Conservation (phyloP, 2,329 filamentous ascomycete species). For the Alternaria angustiovoidea region DNA sequence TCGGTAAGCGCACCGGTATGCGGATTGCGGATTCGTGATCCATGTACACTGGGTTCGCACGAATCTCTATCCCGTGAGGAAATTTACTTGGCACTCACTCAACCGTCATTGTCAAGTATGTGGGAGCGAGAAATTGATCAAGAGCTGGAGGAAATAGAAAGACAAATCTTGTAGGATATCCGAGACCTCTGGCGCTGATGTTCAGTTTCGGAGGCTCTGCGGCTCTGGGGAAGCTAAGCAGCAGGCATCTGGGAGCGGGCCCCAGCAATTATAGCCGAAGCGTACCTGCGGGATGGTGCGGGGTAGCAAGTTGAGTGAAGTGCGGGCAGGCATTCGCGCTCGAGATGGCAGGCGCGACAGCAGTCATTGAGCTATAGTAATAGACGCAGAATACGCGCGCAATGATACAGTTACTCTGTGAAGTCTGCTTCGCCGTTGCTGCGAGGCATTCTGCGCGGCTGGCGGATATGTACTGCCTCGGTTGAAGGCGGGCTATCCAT, state of each 20-base stretch:
- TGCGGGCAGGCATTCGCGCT: background rate
- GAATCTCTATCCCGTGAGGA: too few species aligned
- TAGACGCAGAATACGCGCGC: background rate
- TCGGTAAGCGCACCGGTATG: too few species aligned
- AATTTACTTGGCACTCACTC: rapidly evolving
- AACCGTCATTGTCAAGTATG: background rate
- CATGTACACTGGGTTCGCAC: too few species aligned
- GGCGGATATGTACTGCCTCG: conserved; percentile 34
- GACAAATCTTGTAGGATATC: background rate
- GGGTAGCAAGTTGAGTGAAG: conserved; percentile 17
- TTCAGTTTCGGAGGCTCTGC: background rate
- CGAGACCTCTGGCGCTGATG: background rate
- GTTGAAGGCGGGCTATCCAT: conserved; percentile 41
- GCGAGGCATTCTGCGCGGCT: background rate
- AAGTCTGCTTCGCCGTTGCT: background rate
- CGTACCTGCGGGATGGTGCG: conserved; percentile 15
- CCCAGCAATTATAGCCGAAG: conserved; percentile 10
- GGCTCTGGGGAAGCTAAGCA: background rate
- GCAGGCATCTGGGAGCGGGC: conserved; percentile 2
- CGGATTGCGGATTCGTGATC: too few species aligned
- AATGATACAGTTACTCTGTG: background rate
- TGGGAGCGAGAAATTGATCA: background rate
- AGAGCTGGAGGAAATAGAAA: background rate
- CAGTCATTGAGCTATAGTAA: background rate
- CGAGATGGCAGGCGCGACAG: background rate